Conservation (phyloP, 2,329 filamentous ascomycete species). For the Plectosphaerella plurivora region DNA sequence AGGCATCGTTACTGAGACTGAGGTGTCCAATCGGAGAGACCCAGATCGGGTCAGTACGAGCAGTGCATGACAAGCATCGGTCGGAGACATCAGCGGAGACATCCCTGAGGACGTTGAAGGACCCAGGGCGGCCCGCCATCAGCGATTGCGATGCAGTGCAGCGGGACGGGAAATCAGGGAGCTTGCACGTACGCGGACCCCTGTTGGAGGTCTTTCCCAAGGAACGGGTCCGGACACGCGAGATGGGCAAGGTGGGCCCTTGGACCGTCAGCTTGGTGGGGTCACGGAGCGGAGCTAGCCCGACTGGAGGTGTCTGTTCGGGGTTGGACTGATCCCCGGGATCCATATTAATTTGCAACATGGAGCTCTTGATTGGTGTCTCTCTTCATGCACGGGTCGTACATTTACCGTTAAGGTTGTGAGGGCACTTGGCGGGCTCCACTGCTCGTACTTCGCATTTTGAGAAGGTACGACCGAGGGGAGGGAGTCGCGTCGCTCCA, state of each 20-base stretch:
- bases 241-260: neutral
- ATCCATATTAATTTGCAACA: neutral
- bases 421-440: neutral
- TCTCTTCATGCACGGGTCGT: slow-evolving; percentile 2
- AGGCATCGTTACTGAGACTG: too few species aligned
- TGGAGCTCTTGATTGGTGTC: neutral
- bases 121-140: too few species aligned
- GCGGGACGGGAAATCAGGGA: too few species aligned
- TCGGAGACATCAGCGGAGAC: too few species aligned
- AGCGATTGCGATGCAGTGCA: too few species aligned
- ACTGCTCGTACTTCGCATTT: slow-evolving; percentile 2
- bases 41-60: too few species aligned
- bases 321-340: neutral
- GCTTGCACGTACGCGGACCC: too few species aligned
- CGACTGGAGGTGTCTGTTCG: neutral
- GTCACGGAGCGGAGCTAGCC: neutral
- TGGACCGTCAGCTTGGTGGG: neutral
- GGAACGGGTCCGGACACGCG: neutral
- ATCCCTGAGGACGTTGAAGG: too few species aligned
- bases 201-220: neutral
- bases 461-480: neutral
- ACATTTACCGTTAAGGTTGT: neutral
- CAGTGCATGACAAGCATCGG: too few species aligned
- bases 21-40: too few species aligned
- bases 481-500: neutral